Evolutionary conservation across 1,139 yeast species (phyloP), one percentile per base, ranked within the genome.

Genomic region (Saccharomyces hybrid): DNA sequence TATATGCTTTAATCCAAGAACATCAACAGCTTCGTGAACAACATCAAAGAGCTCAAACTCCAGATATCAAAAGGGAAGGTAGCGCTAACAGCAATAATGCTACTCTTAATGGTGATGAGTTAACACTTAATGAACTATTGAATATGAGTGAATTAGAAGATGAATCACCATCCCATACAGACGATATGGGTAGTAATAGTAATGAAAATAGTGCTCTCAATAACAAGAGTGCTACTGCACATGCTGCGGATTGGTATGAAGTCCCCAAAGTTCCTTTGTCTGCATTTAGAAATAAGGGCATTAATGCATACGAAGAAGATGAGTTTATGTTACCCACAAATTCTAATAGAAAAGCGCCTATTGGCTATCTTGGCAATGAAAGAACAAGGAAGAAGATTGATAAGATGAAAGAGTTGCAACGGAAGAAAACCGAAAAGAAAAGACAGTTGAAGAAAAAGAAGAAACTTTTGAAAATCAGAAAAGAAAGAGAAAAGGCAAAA

Each of bases 111-210:
- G 74, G 75, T 48, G 79, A 84, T 66, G 91, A 86, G 48, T 72
- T 89, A 51, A 90, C 88, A 5, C 73, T 91, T 55, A 96, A 90
- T 67, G 97, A 91, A 64, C 76, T 90, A 56, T 76, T 91, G 64
- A 88, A 91, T 68, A 85, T 93, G 70, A 85, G 93, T 68, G 96
- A 88, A 67, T 75, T 91, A 59, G 96, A 89, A 63, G 90, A 87
- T 61, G 88, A 82, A 50, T 38, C 88, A 84, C 44, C 23, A 25
- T 27, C 51, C 20, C 42, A 46, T 27, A 27, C 51, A 27, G 44
- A 49, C 8, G 51, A 42, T 8, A 16, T 42, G 23, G 27, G 28
- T 4, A 44, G n/a, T 26, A 28, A 48, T 28, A 32, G 20, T 13
- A 28, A 29, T 31, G 26, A 2, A 16, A 16, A 16, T 16, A 16